Evolutionary conservation across 2,329 filamentous ascomycete species (phyloP), one percentile per base, ranked within the genome.

Genomic region (Pseudofabraea citricarpa): DNA sequence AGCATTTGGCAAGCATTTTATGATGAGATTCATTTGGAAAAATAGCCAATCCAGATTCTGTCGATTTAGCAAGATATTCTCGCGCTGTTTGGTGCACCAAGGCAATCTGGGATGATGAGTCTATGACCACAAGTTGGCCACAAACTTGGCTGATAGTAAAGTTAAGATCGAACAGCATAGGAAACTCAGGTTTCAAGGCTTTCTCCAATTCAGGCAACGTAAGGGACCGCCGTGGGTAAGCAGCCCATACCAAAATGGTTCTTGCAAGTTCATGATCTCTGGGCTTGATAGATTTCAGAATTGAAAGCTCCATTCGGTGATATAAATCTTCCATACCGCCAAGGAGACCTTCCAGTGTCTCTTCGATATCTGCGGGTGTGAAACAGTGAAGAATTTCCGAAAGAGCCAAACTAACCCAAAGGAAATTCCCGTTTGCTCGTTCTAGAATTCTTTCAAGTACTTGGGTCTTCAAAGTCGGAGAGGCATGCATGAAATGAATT

Each of bases 51-150:
- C 7, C 20, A 23, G 18, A 16, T 15, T 3, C 24, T 35, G 32
- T 8, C 33, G 22, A 31, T 12, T 21, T 44, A 3, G 47, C 29
- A 7, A 56, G 48, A 39, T 48, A 60, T n/a, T 60, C 48, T 4
- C 52, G 39, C 3, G 57, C 59, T 16, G 57, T 60, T 46, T 54
- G 38, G 44, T 62, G 59, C 6, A 61, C 47, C 36, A 57, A 46
- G 22, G 31, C 5, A 13, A 44, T 31, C 8, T 23, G n/a, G n/a
- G 23, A 3, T 43, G 40, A 13, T 13, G 40, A 47, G 36, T 60
- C 53, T 23, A 61, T 43, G 3, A 56, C 35, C 9, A 62, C 43
- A 29, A 63, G 57, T 20, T 55, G 43, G 4, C 59, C 52, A 41
- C 59, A 62, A n/a, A 59, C 39, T 16, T 56, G 46, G 6, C 23